Percentiles rank a stretch among this genome's conserved stretches.
Conservation (phyloP, 345 rosid genomes). For the Aegle marmelos region DNA sequence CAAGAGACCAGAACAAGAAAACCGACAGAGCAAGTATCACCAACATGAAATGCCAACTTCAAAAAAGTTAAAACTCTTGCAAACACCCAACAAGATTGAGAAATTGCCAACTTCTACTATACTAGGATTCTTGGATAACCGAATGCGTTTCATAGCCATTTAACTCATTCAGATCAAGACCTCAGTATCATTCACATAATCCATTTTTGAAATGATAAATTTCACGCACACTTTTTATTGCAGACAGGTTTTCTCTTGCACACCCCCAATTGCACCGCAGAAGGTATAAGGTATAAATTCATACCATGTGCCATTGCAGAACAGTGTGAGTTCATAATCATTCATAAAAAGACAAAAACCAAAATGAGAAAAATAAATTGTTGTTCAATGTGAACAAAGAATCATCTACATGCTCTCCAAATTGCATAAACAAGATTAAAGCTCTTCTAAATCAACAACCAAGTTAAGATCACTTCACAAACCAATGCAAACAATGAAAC, state of each 20-base stretch:
- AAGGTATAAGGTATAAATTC: not conserved
- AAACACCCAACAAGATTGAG: not conserved
- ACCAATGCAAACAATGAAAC: not conserved
- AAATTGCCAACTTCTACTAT: too few species aligned
- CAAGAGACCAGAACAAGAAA: not conserved
- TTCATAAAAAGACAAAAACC: not conserved
- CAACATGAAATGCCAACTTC: not conserved
- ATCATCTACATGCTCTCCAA: not conserved
- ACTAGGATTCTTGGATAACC: not conserved
- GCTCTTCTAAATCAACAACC: conserved; percentile 1
- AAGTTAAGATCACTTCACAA: not conserved
- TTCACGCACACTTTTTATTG: not conserved
- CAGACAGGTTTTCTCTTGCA: not conserved
- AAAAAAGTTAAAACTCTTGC: not conserved
- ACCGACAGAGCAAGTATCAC: not conserved
- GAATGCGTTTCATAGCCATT: not conserved
- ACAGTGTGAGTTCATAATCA: not conserved
- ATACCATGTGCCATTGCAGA: not conserved
- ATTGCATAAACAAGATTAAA: not conserved
- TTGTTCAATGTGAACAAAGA: conserved; percentile 2
- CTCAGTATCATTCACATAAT: not conserved
- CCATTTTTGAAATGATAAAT: not conserved
- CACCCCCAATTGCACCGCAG: not conserved
- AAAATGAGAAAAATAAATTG: not conserved
- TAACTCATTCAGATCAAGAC: not conserved